Evolutionary conservation across 148 eudicot species (phyloP).

Genomic region (Vaccinium darrowii): DNA sequence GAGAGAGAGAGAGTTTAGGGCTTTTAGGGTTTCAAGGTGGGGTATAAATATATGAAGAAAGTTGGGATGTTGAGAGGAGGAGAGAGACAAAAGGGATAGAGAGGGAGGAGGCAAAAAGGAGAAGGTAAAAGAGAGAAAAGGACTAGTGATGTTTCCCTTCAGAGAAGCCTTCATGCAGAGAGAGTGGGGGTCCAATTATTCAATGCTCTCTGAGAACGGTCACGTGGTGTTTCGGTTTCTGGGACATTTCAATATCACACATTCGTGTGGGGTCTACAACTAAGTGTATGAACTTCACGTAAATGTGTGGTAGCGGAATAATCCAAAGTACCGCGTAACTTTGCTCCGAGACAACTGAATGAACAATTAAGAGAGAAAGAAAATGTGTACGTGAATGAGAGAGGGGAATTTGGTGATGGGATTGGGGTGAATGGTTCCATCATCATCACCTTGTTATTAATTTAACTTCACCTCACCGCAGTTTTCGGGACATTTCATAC

Average conservation of each 20-base stretch:
- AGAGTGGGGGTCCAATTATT: not conserved
- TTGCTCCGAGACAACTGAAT: too few relatives aligned
- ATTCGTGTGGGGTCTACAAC: too few relatives aligned
- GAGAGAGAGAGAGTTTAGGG: not conserved
- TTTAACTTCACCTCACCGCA: not conserved
- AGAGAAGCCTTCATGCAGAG: conserved; percentile 15
- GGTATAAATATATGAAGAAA: not conserved
- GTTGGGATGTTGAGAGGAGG: not conserved
- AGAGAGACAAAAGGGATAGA: conserved; percentile 14
- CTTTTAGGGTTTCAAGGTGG: not conserved
- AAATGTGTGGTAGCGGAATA: too few relatives aligned
- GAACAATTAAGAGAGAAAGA: not conserved
- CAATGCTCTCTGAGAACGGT: too few relatives aligned
- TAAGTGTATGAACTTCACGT: too few relatives aligned
- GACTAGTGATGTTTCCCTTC: conserved; percentile 17
- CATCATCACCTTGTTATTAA: conserved; percentile 22
- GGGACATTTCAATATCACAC: too few relatives aligned
- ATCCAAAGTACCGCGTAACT: too few relatives aligned
- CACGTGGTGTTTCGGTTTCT: too few relatives aligned
- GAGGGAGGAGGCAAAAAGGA: conserved; percentile 5
- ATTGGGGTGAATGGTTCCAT: conserved; percentile 2
- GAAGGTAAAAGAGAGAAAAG: conserved; percentile 10
- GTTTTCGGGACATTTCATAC: too few relatives aligned
- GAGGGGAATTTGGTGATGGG: not conserved
- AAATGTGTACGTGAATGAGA: not conserved